A percentile compares a stretch with the other conserved stretches of the same genome.
phyloP scores from a whole-genome alignment of 106 monocot species.

The Agapanthus africanus region DNA sequence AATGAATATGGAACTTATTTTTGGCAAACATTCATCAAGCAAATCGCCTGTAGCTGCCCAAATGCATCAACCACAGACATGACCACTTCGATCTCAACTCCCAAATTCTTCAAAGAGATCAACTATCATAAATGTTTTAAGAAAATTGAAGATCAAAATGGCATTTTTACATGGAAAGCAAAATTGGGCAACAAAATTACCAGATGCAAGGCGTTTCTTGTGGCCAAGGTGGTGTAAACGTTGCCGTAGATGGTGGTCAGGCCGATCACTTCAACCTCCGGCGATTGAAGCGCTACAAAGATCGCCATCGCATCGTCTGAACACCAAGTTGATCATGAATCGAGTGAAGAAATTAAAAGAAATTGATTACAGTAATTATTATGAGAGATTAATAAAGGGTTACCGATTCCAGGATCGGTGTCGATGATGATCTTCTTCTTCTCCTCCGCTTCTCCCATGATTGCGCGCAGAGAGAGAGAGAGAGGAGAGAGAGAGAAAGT shows the following conservation, averaged over 20 bases:
- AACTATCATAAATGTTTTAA: too few relatives aligned
- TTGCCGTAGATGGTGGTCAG: conserved; percentile 87
- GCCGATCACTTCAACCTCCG: conserved; percentile 89
- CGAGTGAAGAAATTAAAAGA: background rate
- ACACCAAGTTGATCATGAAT: background rate
- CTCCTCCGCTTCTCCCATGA: conserved; percentile 63
- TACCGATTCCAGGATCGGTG: conserved; percentile 94
- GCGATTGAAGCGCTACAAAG: conserved; percentile 80
- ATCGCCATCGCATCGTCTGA: conserved; percentile 97
- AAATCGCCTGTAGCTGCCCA: background rate
- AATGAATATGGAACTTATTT: background rate
- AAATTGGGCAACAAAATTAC: conserved; percentile 24
- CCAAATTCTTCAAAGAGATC: too few relatives aligned
- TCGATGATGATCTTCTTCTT: conserved; percentile 95
- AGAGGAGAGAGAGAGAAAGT: background rate
- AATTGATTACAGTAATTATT: background rate
- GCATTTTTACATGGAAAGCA: too few relatives aligned
- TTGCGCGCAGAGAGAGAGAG: too few relatives aligned
- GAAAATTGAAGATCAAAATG: too few relatives aligned
- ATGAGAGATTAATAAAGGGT: background rate
- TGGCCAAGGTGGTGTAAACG: conserved; percentile 84
- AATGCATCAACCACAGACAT: too few relatives aligned
- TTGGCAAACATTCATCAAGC: background rate
- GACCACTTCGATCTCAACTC: too few relatives aligned
- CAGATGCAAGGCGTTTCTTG: conserved; percentile 89